Percentiles rank a stretch among this genome's conserved stretches.
phyloP scores from a whole-genome alignment of 2,329 filamentous ascomycete species.

The Clonostachys rhizophaga region DNA sequence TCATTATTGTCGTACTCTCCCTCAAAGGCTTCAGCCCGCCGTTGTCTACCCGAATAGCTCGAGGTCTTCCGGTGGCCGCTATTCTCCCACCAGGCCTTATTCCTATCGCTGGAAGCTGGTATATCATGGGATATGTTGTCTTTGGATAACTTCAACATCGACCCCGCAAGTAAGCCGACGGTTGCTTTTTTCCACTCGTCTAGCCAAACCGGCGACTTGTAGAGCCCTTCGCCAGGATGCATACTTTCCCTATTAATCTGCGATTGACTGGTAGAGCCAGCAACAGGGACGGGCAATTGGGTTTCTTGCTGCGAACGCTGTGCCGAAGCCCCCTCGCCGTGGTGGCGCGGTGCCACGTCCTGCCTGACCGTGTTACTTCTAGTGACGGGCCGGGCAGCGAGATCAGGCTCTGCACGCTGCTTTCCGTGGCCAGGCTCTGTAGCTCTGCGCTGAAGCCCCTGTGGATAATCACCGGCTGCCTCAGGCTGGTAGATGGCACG shows the following conservation, averaged over 20 bases:
- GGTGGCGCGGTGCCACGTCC: no score
- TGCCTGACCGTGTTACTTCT: no score
- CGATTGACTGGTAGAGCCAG: background rate
- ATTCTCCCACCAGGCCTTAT: slow-evolving; percentile 75
- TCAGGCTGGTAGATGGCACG: background rate
- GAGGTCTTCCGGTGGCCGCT: slow-evolving; percentile 39
- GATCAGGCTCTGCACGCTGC: background rate
- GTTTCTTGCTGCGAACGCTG: no score
- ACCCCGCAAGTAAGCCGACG: slow-evolving; percentile 53
- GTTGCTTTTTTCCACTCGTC: slow-evolving; percentile 71
- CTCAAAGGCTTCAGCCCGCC: slow-evolving; percentile 60
- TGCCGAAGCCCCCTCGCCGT: no score
- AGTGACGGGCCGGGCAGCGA: no score
- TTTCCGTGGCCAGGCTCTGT: slow-evolving; percentile 2
- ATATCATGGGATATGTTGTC: slow-evolving; percentile 13
- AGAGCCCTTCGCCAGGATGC: slow-evolving; percentile 48
- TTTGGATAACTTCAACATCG: slow-evolving; percentile 55
- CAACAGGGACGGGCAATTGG: no score
- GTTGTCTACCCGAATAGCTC: slow-evolving; percentile 38
- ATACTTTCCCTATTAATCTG: slow-evolving; percentile 35
- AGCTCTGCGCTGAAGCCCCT: slow-evolving; percentile 2
- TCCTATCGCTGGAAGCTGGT: slow-evolving; percentile 32
- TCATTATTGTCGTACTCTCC: slow-evolving; percentile 62
- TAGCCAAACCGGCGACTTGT: slow-evolving; percentile 55
- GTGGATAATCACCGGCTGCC: slow-evolving; percentile 2